Conservation (phyloP, 2,329 filamentous ascomycete species). For the Epicoccum sorghinum region DNA sequence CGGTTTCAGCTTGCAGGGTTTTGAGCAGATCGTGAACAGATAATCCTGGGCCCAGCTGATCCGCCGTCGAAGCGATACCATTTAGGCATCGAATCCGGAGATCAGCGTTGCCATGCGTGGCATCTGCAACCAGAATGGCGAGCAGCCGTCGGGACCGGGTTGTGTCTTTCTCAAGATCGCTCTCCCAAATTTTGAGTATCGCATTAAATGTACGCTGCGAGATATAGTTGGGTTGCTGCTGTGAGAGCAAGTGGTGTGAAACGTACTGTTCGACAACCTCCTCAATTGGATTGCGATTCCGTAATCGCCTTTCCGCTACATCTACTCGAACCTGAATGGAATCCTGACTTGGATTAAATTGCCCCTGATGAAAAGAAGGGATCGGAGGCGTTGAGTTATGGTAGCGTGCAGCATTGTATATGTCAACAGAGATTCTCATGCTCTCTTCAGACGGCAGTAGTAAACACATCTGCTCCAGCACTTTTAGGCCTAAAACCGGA, state of each 20-base stretch:
- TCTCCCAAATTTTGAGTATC: conserved; percentile 29
- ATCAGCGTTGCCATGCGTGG: conserved; percentile 3
- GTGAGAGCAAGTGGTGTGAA: conserved; percentile 23
- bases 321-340: no score
- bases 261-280: conserved; percentile 24
- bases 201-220: conserved; percentile 23
- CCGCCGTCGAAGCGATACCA: conserved; percentile 19
- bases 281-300: conserved; percentile 16
- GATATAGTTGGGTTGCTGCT: conserved; percentile 5
- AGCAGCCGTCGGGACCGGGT: conserved; percentile 21
- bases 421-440: conserved; percentile 21
- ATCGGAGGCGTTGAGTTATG: background rate
- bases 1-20: conserved; percentile 13
- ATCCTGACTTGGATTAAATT: no score
- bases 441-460: conserved; percentile 19
- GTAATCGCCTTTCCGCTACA: no score
- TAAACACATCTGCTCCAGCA: conserved; percentile 6
- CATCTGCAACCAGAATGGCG: conserved; percentile 24
- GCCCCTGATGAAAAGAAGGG: no score
- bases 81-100: conserved; percentile 27
- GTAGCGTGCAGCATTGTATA: conserved; percentile 18
- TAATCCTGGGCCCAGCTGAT: conserved; percentile 13
- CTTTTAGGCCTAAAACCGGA: conserved; percentile 1
- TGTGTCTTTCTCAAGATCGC: conserved; percentile 1
- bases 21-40: conserved; percentile 18